Base-by-base conservation (phyloP, 2,329 filamentous ascomycete genomes). In the Fusarium sp. region DNA sequence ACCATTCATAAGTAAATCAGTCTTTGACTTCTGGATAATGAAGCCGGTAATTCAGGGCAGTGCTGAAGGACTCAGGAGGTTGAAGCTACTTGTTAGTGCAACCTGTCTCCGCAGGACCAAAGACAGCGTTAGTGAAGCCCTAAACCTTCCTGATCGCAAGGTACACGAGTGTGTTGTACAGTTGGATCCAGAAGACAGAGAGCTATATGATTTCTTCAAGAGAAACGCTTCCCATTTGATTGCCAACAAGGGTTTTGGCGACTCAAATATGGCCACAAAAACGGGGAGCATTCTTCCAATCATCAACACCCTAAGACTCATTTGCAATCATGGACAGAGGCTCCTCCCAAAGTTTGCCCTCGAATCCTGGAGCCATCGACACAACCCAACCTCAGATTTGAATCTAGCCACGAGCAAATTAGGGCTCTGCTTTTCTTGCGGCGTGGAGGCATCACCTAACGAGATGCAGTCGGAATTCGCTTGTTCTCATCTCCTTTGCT, bases 371-470 rank as follows among this genome's bases (percentile, higher is more conserved):
- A 4, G 2, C 3, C 6, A 11, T 17, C 31, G 33, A 5, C 1
- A 11, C 0, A 22, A 22, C 3, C 9, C 9, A 13, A 11, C 0
- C 0, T 8, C 7, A 3, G 0, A 36, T 10, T 11, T 4, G 2
- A 2, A 10, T 12, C 5, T 18, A 1, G 2, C 1, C 1, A 3
- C 20, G 1, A 38, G 31, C 2, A 31, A 57, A 0, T 15, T 7
- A 2, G 27, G 36, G 0, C 36, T 55, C 0, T 42, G 52, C 5
- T 11, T 42, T 1, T 55, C 27, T 42, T 55, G 52, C 17, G 11
- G 11, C 4, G 11, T 7, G 27, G 29, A 13, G 3, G 8, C 12
- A 2, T 13, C 0, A 25, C 18, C 38, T 25, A 5, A 20, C 1
- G n/a, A 44, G 7, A 44, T 27, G n/a, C 8, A 15, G 4, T 44